Evolutionary conservation across 208 protist genomes (phyloP), one percentile per base, ranked within the genome.

Genomic region (Trypanosoma rangeli): DNA sequence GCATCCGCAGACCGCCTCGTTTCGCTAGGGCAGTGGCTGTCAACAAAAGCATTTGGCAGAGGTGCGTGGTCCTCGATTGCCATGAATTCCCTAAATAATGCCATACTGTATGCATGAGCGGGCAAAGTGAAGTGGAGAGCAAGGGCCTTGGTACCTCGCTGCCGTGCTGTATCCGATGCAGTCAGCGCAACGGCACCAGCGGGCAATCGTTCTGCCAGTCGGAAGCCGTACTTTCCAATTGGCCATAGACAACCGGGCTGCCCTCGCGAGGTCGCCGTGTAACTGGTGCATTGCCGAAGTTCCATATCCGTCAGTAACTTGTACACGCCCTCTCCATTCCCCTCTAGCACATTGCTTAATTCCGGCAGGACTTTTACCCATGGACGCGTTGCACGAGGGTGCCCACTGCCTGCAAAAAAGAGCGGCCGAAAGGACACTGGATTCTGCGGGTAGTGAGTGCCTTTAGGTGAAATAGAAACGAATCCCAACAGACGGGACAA

Each of bases 71-170:
- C 60, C 24, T 84, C 74, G 37, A 84, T 53, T 13, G 68, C 5
- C 16, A 73, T 55, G 39, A 87, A 75, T 68, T 94, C 88, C n/a
- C 85, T 64, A 22, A 94, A 71, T 29, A 85, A 81, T 31, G 76
- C 76, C 57, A 74, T 63, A 24, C 72, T 68, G 50, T 89, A 88
- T 13, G 78, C 63, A 31, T 75, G 50, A 10, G 68, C 63, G 7
- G 84, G 84, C 33, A 94, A 72, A n/a, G 86, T 92, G 65, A 88
- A 80, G 68, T 92, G 82, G 50, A 94, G 61, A 8, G 76, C 85
- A 20, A 94, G 74, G 61, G 74, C 85, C 26, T 70, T 73, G 5
- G 46, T 37, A 20, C 76, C 39, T 24, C 58, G 10, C 26, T 39
- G 52, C 24, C 28, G 29, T 70, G 64, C 29, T 55, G 64, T 58